These are phyloP conservation scores for Pleurotus pulmonarius DNA, from an alignment of 768 basidiomycete species.

Conservation along the genomic window DNA sequence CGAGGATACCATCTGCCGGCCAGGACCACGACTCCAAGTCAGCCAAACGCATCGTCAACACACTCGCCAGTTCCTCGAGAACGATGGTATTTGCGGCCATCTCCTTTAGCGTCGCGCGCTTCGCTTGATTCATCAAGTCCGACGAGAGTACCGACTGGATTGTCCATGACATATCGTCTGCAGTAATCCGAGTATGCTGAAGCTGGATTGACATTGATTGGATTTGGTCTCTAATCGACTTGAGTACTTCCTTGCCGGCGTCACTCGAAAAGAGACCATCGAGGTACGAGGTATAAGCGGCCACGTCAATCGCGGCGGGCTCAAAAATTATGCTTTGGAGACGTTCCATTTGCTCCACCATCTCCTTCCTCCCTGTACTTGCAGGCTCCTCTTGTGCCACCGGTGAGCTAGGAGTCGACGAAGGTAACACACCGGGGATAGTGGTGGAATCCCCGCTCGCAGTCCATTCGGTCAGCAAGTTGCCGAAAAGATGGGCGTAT, in stretches of 20 bases:
- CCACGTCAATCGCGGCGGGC: slow-evolving; percentile 26
- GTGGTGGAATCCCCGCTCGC: slow-evolving; percentile 38
- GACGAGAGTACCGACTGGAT: slow-evolving; percentile 31
- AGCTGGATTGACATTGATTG: slow-evolving; percentile 17
- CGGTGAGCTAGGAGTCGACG: neutral
- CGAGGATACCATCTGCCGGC: slow-evolving; percentile 34
- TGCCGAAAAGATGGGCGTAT: slow-evolving; percentile 37
- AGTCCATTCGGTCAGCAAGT: slow-evolving; percentile 40
- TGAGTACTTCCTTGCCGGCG: slow-evolving; percentile 24
- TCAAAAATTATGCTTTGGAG: slow-evolving; percentile 38
- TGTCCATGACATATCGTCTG: slow-evolving; percentile 21
- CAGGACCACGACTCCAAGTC: slow-evolving; percentile 38
- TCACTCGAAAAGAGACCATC: slow-evolving; percentile 30
- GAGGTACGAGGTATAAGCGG: slow-evolving; percentile 30
- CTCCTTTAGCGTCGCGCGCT: slow-evolving; percentile 35
- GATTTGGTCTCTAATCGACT: slow-evolving; percentile 25
- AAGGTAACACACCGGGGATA: slow-evolving; percentile 1
- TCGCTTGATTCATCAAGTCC: slow-evolving; percentile 35
- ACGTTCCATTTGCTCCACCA: slow-evolving; percentile 36
- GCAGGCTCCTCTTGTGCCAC: slow-evolving; percentile 13
- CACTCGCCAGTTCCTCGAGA: slow-evolving; percentile 37
- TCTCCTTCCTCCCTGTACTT: slow-evolving; percentile 37
- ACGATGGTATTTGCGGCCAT: slow-evolving; percentile 35
- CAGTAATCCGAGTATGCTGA: slow-evolving; percentile 23
- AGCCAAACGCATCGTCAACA: slow-evolving; percentile 42